Conservation (phyloP, 139 green algal genomes). For the Chlamydomonas sp. region DNA sequence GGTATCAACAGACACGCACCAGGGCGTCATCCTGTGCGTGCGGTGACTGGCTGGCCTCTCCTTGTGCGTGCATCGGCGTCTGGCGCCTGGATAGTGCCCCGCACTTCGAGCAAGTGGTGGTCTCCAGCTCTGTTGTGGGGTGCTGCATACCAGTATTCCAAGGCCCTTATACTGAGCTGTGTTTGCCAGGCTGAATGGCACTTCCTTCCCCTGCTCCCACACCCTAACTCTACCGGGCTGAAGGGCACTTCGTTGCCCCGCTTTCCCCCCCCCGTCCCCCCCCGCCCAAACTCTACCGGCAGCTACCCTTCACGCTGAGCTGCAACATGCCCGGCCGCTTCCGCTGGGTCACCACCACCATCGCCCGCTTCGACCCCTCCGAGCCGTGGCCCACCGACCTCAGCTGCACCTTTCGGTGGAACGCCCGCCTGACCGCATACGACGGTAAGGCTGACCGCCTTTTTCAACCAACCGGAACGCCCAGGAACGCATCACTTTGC, state of each 20-base stretch:
- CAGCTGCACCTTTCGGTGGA: constrained; percentile 54
- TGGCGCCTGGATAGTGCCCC: not conserved
- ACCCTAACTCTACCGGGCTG: too few species aligned
- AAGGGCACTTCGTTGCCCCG: not conserved
- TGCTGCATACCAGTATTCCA: too few species aligned
- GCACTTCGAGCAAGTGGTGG: not conserved
- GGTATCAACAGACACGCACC: too few species aligned
- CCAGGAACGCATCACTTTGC: not conserved
- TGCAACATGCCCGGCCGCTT: constrained; percentile 49
- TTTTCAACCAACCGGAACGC: not conserved
- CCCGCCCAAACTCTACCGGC: not conserved
- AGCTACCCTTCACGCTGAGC: constrained; percentile 61
- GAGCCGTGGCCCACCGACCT: constrained; percentile 67
- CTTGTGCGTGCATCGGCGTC: not conserved
- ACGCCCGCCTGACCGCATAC: constrained; percentile 48
- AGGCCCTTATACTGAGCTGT: too few species aligned
- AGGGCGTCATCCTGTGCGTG: not conserved
- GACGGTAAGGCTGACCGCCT: constrained; percentile 50
- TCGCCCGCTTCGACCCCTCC: constrained; percentile 62
- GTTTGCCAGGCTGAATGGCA: too few species aligned
- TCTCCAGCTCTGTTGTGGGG: too few species aligned
- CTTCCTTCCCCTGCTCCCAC: not conserved
- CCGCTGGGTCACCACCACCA: constrained; percentile 73
- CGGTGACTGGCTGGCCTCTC: not conserved
- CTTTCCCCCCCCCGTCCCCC: not conserved